Evolutionary conservation across 352 stramenopile genomes (phyloP), one percentile per base, ranked within the genome.

Genomic region (Phytophthora melonis): DNA sequence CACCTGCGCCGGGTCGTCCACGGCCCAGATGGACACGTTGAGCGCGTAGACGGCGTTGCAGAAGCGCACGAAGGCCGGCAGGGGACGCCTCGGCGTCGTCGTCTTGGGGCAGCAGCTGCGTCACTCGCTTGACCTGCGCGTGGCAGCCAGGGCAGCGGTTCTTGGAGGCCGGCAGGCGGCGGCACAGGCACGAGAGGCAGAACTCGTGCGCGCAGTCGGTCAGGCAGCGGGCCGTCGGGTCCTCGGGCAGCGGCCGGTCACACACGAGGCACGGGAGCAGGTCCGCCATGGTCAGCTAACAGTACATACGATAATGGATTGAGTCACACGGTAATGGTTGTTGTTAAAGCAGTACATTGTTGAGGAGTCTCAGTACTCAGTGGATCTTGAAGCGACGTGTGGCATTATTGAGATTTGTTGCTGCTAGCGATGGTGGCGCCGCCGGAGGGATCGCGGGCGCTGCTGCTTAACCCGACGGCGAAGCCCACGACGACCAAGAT

Each of bases 141-240:
- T 90, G 79, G 63, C 89, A 96, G 52, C 80, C 79, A 16, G 85
- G 84, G 55, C 89, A 96, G 54, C 77, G 74, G 61, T 96, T 96
- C 72, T 92, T 92, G 59, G 65, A 61, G 30, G 66, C 72, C 1
- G 75, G 74, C 32, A 96, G 72, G 63, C 81, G 58, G 13, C 71
- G 71, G 32, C 89, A 96, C 43, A 90, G 75, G 30, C 89, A 96
- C 25, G 66, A 66, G 59, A 95, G 81, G 43, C 89, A 94, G 62
- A 94, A 96, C 72, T 93, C 87, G 69, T 96, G 89, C 32, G 83
- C 79, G 64, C 89, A 96, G 74, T 96, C 87, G 11, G 88, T 94
- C 49, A 94, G 63, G 47, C 87, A 88, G 23, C 86, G 88, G 36
- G 77, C 72, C 3, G 70, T 74, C n/a, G 66, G 63, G 21, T 79